Evolutionary conservation across 352 stramenopile species (phyloP), one percentile per base, ranked within the genome.

Genomic region (Phytophthora europaea): DNA sequence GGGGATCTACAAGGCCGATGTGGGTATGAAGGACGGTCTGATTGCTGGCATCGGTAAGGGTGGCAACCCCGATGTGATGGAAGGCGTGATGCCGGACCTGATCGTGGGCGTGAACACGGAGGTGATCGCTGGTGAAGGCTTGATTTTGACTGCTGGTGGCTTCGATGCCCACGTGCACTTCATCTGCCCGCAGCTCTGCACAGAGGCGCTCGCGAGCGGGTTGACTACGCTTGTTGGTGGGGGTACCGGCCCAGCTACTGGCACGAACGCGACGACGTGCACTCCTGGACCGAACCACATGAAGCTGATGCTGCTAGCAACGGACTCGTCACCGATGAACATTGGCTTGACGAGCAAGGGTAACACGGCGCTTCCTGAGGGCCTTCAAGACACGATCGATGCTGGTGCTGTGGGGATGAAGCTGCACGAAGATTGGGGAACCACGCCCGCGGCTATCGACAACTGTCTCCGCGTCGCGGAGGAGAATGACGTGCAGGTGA

Each of bases 351-450:
- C 94, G 23, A 97, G 96, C 51, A 99, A 99, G 70, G 97, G 97
- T 13, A 99, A 99, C 73, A 97, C 95, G 13, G 90, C 90, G 52
- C 82, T 96, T 54, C 81, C 91, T 16, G 66, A 81, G 48, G 94
- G 92, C 6, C 81, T 99, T 4, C 80, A 96, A 50, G 96, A 98
- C 65, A 94, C 96, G 20, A 90, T 99, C 38, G 78, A 94, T 61
- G 88, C 92, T 7, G 97, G 97, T 61, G 97, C 94, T 8, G 84
- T 97, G 20, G 97, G 97, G 3, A 94, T 99, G 76, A 99, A 99
- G 80, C 84, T 99, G 16, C 97, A 99, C 75, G 97, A 99, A 81
- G 97, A 99, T 83, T 99, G 95, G 95, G 97, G 97, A 34, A 99
- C 97, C 5, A 99, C 97, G 28, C 97, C 97, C 4, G 91, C 90